phyloP scores from a whole-genome alignment of 176 grass and related monocot genomes.

The Eragrostis curvula region DNA sequence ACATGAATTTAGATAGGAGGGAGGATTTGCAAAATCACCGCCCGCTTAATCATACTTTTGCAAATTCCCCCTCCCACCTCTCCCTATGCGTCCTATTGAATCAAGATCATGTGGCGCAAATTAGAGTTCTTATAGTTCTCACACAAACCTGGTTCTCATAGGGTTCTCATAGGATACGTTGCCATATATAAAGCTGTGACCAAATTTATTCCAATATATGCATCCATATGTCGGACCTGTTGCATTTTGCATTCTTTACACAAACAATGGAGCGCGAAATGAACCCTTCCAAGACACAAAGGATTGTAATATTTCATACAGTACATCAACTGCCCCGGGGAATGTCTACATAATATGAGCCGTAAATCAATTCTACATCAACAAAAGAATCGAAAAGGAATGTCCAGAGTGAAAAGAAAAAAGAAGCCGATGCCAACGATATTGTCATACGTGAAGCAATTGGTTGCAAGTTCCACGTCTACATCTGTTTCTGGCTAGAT shows the following conservation, averaged over 20 bases:
- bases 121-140: too few species aligned
- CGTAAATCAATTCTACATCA: slow-evolving; percentile 9
- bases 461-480: not conserved
- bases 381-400: slow-evolving; percentile 15
- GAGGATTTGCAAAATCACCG: too few species aligned
- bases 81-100: too few species aligned
- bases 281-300: not conserved
- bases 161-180: too few species aligned
- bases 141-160: too few species aligned
- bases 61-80: too few species aligned
- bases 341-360: not conserved
- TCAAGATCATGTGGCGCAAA: too few species aligned
- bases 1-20: too few species aligned
- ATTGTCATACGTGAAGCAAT: slow-evolving; percentile 10
- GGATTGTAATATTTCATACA: not conserved
- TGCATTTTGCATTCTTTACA: not conserved
- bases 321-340: not conserved
- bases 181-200: not conserved
- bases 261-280: slow-evolving; percentile 3
- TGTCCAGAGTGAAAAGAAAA: not conserved
- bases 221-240: not conserved
- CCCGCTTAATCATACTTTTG: too few species aligned
- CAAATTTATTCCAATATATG: slow-evolving; percentile 14
- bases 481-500: slow-evolving; percentile 48
- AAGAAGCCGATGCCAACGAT: slow-evolving; percentile 13